A percentile compares a stretch with the other conserved stretches of the same genome.
Evolutionary conservation across 257 asterid genomes (phyloP).

Genomic region (Nicotiana attenuata): DNA sequence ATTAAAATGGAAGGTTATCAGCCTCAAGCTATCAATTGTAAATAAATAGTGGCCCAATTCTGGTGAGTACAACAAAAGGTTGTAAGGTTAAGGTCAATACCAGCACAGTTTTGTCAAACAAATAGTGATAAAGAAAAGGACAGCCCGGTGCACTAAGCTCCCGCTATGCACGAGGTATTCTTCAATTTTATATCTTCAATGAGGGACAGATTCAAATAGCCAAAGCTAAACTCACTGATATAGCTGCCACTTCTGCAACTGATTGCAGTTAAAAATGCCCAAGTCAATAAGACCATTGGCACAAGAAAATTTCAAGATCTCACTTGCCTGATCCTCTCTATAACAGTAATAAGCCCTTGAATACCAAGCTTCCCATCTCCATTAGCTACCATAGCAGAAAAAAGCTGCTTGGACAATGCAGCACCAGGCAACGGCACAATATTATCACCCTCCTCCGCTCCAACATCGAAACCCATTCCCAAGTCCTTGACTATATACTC

Average conservation of each 20-base stretch:
- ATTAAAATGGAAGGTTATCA: not conserved
- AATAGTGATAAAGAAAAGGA: not conserved
- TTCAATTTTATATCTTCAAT: not conserved
- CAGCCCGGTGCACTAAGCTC: no score
- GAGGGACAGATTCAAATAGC: not conserved
- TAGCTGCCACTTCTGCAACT: not conserved
- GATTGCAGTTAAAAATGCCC: not conserved
- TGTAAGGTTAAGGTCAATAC: not conserved
- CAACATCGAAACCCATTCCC: conserved; percentile 74
- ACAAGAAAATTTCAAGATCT: not conserved
- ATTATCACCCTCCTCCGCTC: conserved; percentile 31
- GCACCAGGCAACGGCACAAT: conserved; percentile 80
- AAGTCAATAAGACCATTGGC: not conserved
- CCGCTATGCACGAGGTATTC: not conserved
- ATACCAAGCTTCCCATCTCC: conserved; percentile 76
- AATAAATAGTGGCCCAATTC: not conserved
- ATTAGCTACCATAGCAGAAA: conserved; percentile 74
- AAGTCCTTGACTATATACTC: conserved; percentile 92
- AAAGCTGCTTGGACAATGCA: conserved; percentile 64
- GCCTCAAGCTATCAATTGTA: not conserved
- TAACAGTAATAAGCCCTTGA: conserved; percentile 67
- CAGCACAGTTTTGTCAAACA: not conserved
- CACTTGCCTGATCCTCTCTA: conserved; percentile 61
- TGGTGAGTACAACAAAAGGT: not conserved
- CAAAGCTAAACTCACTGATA: not conserved